Evolutionary conservation across 2,329 filamentous ascomycete species (phyloP).

Genomic region (Aspergillus carbonarius): DNA sequence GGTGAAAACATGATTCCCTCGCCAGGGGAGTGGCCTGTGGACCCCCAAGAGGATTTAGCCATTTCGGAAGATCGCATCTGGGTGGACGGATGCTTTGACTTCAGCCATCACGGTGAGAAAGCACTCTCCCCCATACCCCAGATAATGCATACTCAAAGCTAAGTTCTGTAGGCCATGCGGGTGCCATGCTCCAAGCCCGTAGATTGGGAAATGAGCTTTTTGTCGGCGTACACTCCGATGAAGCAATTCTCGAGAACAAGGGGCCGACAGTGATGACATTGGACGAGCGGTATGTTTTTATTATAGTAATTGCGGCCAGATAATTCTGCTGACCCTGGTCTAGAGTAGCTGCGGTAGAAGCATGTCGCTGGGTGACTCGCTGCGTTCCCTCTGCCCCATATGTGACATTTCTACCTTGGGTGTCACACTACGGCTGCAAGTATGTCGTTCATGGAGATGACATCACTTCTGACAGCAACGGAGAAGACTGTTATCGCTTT

Average conservation of each 20-base stretch:
- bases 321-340: slow-evolving; percentile 5
- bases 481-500: slow-evolving; percentile 96
- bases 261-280: slow-evolving; percentile 96
- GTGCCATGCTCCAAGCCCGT: slow-evolving; percentile 93
- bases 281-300: slow-evolving; percentile 66
- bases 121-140: neutral
- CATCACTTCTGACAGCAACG: slow-evolving; percentile 89
- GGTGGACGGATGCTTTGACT: slow-evolving; percentile 99
- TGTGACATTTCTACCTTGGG: slow-evolving; percentile 90
- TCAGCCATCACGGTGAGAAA: slow-evolving; percentile 83
- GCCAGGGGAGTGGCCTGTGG: slow-evolving; percentile 62
- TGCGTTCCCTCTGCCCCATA: slow-evolving; percentile 86
- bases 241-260: slow-evolving; percentile 94
- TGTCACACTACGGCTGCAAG: slow-evolving; percentile 89
- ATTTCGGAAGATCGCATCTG: slow-evolving; percentile 75
- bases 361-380: slow-evolving; percentile 89
- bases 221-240: slow-evolving; percentile 92
- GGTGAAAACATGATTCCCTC: slow-evolving; percentile 47
- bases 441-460: slow-evolving; percentile 97
- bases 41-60: slow-evolving; percentile 59
- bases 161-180: slow-evolving; percentile 71
- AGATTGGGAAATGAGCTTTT: slow-evolving; percentile 85
- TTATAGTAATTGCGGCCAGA: neutral
- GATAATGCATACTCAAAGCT: slow-evolving; percentile 6
- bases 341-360: slow-evolving; percentile 84